Base-by-base conservation (phyloP, 2,329 filamentous ascomycete genomes). In the Elsinoe necatrix region DNA sequence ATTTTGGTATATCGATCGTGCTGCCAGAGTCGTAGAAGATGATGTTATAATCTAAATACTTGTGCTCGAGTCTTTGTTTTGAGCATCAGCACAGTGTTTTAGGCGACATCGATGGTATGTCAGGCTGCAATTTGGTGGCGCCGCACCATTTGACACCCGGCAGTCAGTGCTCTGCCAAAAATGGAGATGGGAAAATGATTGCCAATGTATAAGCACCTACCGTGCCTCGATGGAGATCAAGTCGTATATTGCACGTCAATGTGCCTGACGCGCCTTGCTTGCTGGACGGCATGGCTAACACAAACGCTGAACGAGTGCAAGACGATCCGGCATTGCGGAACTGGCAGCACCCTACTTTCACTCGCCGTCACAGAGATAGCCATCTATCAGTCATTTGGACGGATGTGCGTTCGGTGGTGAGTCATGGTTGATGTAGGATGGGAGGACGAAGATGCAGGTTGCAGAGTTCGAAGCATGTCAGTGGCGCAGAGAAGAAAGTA, bases 101-200 rank as follows among this genome's bases (percentile, higher is more conserved):
- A 50, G 45, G 25, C 45, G 45, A 50, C 20, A 16, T 50, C 25
- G n/a, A n/a, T n/a, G n/a, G 29, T 50, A 25, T 31, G 37, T 52
- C 29, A 16, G 29, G 48, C 20, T 52, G 48, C 48, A 52, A 52
- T 52, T 52, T 52, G 31, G 48, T 52, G 48, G 48, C 48, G 48
- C 31, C 48, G 48, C 48, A 45, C 41, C 41, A 45, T 45, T 25
- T 23, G 41, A 45, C 20, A 21, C 41, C 23, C 41, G 18, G 41
- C 6, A 45, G 41, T 45, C 41, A 45, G 21, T 45, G 41, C 41
- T 25, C 21, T 9, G 12, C 41, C 41, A 21, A 27, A 45, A 23
- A 25, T 45, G 41, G 41, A 21, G 12, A 21, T 45, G 41, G 20
- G 23, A 45, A 45, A 23, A 23, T 25, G 5, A 16, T 45, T n/a